Evolutionary conservation across 2,329 filamentous ascomycete genomes (phyloP), one percentile per base, ranked within the genome.

Genomic region (Berkeleyomyces rouxiae): DNA sequence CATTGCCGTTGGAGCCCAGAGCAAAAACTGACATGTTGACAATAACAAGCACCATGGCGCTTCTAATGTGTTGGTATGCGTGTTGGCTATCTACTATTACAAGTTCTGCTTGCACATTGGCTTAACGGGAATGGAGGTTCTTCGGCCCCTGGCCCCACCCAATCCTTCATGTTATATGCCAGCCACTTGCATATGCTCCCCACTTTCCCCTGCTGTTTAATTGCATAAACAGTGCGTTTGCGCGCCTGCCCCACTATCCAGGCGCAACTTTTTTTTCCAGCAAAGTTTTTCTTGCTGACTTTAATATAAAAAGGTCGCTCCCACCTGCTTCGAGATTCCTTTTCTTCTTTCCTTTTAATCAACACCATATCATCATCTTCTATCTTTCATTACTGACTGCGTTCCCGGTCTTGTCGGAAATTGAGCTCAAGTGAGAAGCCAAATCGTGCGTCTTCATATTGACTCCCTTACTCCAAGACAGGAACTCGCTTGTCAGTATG

Each of bases 1-100:
- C 85, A 1, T 84, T 88, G 53, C 86, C 84, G 68, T 91, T 91
- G 3, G 88, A 91, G 40, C 87, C 87, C 57, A 90, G 77, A 2
- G 87, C 80, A 68, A 85, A 88, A 16, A 88, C 70, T 1, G 74
- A 72, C n/a, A 65, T 65, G 40, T 9, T 33, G 53, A 49, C 10
- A 53, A 47, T 23, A 36, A 16, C 37, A 44, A 13, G 11, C 16
- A 55, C n/a, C 6, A 31, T 4, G 10, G 1, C 6, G 11, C 7
- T 37, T 53, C 36, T 47, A 37, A 23, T 61, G 60, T 7, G 36
- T 46, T 39, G n/a, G 16, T 40, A 53, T 7, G 11, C 11, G 7
- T 11, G 37, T 49, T 3, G 31, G 47, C 11, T 23, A 3, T 49
- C 13, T 43, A n/a, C 16, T 33, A 13, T 33, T 49, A n/a, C 23